Evolutionary conservation across 169 alveolate genomes (phyloP).

Genomic region (Plasmodium cynomolgi): DNA sequence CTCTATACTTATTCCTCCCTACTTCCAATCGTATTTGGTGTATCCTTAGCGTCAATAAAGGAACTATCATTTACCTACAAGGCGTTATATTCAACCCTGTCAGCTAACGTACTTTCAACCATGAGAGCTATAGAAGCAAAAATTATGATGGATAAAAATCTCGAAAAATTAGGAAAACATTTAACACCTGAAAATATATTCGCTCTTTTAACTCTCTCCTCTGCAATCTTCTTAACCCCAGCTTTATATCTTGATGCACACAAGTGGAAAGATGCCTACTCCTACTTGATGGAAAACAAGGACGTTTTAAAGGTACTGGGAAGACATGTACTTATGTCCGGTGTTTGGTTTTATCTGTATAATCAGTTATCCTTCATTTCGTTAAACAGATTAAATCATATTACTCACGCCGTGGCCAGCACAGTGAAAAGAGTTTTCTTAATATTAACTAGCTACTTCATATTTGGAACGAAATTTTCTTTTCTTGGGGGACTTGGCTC

Average conservation of each 20-base stretch:
- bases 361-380: slow-evolving; percentile 82
- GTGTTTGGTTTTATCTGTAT: slow-evolving; percentile 77
- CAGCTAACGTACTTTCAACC: slow-evolving; percentile 77
- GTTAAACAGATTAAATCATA: slow-evolving; percentile 81
- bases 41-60: slow-evolving; percentile 80
- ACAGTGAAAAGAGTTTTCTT: slow-evolving; percentile 83
- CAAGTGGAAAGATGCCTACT: slow-evolving; percentile 62
- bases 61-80: slow-evolving; percentile 75
- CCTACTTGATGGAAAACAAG: slow-evolving; percentile 40
- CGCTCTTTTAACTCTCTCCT: slow-evolving; percentile 74
- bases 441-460: slow-evolving; percentile 76
- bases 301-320: slow-evolving; percentile 40
- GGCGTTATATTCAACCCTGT: slow-evolving; percentile 77
- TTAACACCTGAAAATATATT: slow-evolving; percentile 79
- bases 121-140: slow-evolving; percentile 81
- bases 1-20: slow-evolving; percentile 79
- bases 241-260: slow-evolving; percentile 69
- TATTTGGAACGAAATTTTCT: slow-evolving; percentile 80
- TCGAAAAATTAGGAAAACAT: slow-evolving; percentile 80
- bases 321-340: slow-evolving; percentile 79
- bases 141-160: slow-evolving; percentile 79
- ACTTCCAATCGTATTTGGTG: slow-evolving; percentile 84
- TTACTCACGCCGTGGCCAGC: slow-evolving; percentile 87
- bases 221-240: slow-evolving; percentile 81
- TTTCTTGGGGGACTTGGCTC: slow-evolving; percentile 83